phyloP scores from a whole-genome alignment of 768 basidiomycete genomes.

The Agrocybe praecox region DNA sequence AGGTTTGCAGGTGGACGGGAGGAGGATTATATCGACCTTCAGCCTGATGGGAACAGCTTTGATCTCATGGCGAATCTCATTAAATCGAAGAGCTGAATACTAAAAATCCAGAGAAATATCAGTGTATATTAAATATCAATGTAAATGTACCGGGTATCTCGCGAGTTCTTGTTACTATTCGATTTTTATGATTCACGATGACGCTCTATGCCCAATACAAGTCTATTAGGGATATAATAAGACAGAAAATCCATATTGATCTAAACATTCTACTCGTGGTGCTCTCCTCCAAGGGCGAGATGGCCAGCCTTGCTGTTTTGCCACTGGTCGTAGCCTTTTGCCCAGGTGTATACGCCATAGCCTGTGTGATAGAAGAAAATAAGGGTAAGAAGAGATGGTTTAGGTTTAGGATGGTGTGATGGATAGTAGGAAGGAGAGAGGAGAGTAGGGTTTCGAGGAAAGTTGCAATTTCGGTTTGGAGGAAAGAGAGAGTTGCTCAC shows the following conservation, averaged over 20 bases:
- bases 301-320: conserved; percentile 86
- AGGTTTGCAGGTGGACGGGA: conserved; percentile 17
- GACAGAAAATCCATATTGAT: background rate
- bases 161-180: background rate
- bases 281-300: conserved; percentile 41
- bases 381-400: background rate
- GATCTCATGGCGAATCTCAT: conserved; percentile 93
- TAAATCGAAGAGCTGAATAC: conserved; percentile 45
- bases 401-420: background rate
- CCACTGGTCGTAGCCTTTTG: conserved; percentile 64
- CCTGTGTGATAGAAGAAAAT: conserved; percentile 41
- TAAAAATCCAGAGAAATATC: too few relatives aligned
- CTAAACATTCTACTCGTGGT: conserved; percentile 32
- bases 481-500: conserved; percentile 44
- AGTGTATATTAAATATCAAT: too few relatives aligned
- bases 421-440: background rate
- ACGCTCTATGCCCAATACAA: background rate
- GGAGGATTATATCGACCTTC: conserved; percentile 78
- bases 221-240: conserved; percentile 14
- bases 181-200: background rate
- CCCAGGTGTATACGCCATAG: conserved; percentile 81
- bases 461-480: background rate
- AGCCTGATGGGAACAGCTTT: conserved; percentile 97
- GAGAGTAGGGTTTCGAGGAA: background rate
- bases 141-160: background rate